Conservation (phyloP, 371 early-diverging fungal species). For the Globomyces sp. region DNA sequence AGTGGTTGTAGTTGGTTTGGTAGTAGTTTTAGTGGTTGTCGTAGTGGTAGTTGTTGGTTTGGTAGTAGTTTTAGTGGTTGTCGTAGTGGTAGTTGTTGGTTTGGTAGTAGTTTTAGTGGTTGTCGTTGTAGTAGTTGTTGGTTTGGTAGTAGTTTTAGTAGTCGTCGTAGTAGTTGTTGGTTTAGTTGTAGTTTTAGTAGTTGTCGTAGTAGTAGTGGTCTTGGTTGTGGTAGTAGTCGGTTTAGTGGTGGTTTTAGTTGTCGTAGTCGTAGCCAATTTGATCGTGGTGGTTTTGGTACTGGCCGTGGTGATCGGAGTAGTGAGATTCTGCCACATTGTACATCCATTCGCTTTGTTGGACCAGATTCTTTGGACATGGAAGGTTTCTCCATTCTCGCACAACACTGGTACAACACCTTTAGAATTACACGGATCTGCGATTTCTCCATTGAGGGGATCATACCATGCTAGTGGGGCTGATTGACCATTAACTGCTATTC, state of each 20-base stretch:
- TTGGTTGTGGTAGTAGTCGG: conserved; percentile 13
- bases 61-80: conserved; percentile 11
- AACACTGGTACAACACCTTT: conserved; percentile 20
- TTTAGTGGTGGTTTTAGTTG: conserved; percentile 8
- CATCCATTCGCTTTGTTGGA: conserved; percentile 15
- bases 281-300: conserved; percentile 10
- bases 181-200: conserved; percentile 9
- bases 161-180: conserved; percentile 14
- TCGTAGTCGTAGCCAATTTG: neutral
- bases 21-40: conserved; percentile 15
- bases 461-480: conserved; percentile 31
- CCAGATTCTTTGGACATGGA: conserved; percentile 27
- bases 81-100: conserved; percentile 13
- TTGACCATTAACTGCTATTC: conserved; percentile 11
- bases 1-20: conserved; percentile 1
- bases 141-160: conserved; percentile 3
- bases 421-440: conserved; percentile 31
- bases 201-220: conserved; percentile 18
- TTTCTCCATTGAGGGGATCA: conserved; percentile 29
- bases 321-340: neutral
- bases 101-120: conserved; percentile 8
- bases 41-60: conserved; percentile 8
- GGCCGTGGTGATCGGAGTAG: neutral
- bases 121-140: neutral
- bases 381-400: conserved; percentile 22